Base-by-base conservation (phyloP, 2,329 filamentous ascomycete species). In the Paraconiothyrium brasiliense region DNA sequence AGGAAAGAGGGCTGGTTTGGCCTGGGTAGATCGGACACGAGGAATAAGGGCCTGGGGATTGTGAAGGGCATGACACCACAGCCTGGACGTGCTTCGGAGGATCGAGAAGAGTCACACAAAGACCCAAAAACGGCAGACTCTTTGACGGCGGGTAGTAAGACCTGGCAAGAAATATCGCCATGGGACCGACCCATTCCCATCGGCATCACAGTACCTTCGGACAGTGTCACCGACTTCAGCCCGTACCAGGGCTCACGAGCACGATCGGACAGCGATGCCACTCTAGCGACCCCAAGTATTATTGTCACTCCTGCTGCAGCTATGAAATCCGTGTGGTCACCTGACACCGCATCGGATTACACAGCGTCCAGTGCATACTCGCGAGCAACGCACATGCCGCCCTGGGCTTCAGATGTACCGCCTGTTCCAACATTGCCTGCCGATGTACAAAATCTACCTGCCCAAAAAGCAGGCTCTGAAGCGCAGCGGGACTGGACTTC, bases 101-200 rank as follows among this genome's bases (percentile, higher is more conserved):
- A 63, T 9, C 35, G 34, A 27, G 54, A 39, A 14, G 35, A 13
- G 6, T 10, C 50, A n/a, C 27, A 47, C 51, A 69, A 66, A 16
- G 73, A 76, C 27, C 66, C 71, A 4, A 68, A 68, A 46, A 77
- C 71, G 7, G 71, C 75, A 9, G 72, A 71, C 14, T 72, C 73
- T 8, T 44, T 77, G 54, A 66, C 71, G 51, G 66, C 75, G 50
- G 69, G 68, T 44, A 70, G 64, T 54, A 76, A 70, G 62, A 71
- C 64, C 32, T 79, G 66, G 73, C 71, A 75, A 37, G 87, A 88
- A 63, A 81, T 92, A 4, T 92, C 90, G 14, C 90, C 90, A 0
- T 86, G 85, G 60, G 88, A 90, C 68, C 84, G 87, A n/a, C 89
- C 89, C 1, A 93, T 93, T 61, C 84, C 90, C 46, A 93, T 92